Conservation (phyloP, 768 basidiomycete species). For the Lentinula boryana region DNA sequence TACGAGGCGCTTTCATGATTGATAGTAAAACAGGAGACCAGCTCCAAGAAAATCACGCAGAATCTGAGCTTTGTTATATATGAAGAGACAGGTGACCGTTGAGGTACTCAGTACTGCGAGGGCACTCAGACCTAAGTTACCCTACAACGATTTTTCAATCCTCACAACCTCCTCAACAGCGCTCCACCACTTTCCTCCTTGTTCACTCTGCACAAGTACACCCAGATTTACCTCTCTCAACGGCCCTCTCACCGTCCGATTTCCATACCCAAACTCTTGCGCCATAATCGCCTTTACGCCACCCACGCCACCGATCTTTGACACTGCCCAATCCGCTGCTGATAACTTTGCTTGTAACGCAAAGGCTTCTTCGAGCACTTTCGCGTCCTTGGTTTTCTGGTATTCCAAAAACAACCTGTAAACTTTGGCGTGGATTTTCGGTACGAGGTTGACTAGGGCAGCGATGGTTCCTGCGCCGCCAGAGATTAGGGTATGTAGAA, state of each 20-base stretch:
- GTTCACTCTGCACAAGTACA: constrained; percentile 16
- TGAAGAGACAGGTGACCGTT: too few species aligned
- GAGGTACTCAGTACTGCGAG: too few species aligned
- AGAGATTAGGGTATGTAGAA: constrained; percentile 55
- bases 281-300: constrained; percentile 62
- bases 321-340: constrained; percentile 61
- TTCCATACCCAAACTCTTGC: constrained; percentile 61
- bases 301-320: constrained; percentile 60
- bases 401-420: constrained; percentile 46
- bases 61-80: too few species aligned
- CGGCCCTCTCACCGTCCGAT: constrained; percentile 40
- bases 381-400: constrained; percentile 17
- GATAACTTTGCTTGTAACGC: constrained; percentile 53
- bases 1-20: too few species aligned
- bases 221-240: constrained; percentile 34
- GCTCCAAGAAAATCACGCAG: too few species aligned
- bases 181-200: neutral
- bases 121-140: too few species aligned
- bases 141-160: constrained; percentile 3
- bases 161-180: neutral
- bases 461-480: constrained; percentile 63
- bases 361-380: constrained; percentile 45
- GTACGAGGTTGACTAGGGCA: constrained; percentile 55
- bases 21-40: too few species aligned
- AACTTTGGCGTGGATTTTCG: constrained; percentile 49